Conservation (phyloP, 805 yeast genomes). For the Kuraishia capsulata region DNA sequence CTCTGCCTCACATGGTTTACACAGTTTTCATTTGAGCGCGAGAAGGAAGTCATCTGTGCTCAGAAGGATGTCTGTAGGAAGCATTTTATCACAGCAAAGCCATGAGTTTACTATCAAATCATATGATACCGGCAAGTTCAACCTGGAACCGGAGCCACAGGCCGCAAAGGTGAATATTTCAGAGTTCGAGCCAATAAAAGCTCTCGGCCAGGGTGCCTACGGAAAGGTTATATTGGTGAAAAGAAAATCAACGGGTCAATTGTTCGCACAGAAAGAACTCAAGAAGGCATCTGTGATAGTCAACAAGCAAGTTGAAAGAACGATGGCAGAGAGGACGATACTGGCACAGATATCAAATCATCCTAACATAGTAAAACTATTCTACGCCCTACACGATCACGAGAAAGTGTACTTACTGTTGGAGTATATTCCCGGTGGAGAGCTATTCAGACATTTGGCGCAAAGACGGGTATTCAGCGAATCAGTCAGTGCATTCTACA, state of each 20-base stretch:
- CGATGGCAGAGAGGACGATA: constrained; percentile 73
- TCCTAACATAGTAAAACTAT: constrained; percentile 75
- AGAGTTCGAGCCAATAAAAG: constrained; percentile 70
- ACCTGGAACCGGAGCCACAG: not conserved
- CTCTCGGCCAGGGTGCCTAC: constrained; percentile 80
- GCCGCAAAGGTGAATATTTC: constrained; percentile 14
- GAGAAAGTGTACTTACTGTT: constrained; percentile 65
- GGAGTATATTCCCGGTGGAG: constrained; percentile 88
- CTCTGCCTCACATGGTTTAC: too few relatives aligned
- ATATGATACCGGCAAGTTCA: not conserved
- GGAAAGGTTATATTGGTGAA: constrained; percentile 79
- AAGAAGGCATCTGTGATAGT: constrained; percentile 74
- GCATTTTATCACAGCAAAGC: constrained; percentile 71
- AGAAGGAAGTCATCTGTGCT: constrained; percentile 2
- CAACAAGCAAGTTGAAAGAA: constrained; percentile 54
- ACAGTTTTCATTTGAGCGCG: too few relatives aligned
- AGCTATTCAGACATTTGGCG: constrained; percentile 58
- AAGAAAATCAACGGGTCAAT: constrained; percentile 48
- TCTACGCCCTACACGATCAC: constrained; percentile 76
- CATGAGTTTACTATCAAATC: not conserved
- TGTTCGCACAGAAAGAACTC: constrained; percentile 82
- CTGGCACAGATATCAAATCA: constrained; percentile 55
- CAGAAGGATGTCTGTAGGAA: constrained; percentile 5
- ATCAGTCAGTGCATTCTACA: constrained; percentile 63
- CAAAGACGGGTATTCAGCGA: constrained; percentile 39